These are phyloP conservation scores for Dipodascus geniculatus DNA, from an alignment of 805 yeast genomes.

Conservation along the genomic window DNA sequence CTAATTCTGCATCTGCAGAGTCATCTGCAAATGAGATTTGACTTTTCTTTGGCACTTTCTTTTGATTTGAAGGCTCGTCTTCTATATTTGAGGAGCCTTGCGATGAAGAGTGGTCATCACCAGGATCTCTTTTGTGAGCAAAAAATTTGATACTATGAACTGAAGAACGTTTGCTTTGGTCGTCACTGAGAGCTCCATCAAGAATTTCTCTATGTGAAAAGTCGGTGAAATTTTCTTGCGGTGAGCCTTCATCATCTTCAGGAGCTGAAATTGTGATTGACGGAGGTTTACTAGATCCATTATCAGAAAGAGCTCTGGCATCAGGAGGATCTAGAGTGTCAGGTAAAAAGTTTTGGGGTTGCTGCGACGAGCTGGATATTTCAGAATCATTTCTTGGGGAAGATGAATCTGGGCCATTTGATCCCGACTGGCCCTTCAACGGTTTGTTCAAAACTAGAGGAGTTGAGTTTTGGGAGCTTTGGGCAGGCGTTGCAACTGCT, in stretches of 20 bases:
- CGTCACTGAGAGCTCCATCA: neutral
- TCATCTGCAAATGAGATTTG: too few relatives aligned
- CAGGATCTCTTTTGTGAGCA: slow-evolving; percentile 1
- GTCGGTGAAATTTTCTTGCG: too few relatives aligned
- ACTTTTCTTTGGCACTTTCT: neutral
- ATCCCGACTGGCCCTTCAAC: neutral
- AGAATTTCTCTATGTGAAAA: neutral
- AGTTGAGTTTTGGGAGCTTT: neutral
- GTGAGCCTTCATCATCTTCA: neutral
- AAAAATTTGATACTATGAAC: slow-evolving; percentile 7
- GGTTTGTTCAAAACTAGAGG: neutral
- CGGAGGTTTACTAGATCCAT: neutral
- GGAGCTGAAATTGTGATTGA: neutral
- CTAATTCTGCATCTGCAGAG: too few relatives aligned
- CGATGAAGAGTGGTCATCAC: neutral
- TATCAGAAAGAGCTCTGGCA: neutral
- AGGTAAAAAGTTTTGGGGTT: neutral
- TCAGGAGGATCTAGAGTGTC: neutral
- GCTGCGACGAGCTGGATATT: neutral
- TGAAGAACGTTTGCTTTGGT: slow-evolving; percentile 1
- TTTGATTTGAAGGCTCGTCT: neutral
- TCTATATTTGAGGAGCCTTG: neutral
- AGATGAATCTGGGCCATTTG: neutral
- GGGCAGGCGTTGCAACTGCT: neutral
- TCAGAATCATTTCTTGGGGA: neutral